These are phyloP conservation scores for Vitis hybrid DNA, from an alignment of 177 flowering plant species.

Conservation along the genomic window DNA sequence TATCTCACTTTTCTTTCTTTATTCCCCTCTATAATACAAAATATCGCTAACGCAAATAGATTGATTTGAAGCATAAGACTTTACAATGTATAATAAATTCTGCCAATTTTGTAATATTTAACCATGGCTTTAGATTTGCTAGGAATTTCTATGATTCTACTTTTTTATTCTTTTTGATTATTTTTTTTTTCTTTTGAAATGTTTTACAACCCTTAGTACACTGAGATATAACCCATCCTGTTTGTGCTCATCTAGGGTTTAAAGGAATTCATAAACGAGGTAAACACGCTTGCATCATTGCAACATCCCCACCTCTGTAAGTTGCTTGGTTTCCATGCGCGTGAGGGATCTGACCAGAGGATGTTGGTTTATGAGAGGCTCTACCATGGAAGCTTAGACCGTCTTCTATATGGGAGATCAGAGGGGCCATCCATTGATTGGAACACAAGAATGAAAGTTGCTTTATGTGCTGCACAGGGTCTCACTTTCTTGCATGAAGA, in stretches of 20 bases:
- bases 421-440: slow-evolving; percentile 93
- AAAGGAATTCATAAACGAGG: slow-evolving; percentile 79
- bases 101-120: too few species aligned
- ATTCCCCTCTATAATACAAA: too few species aligned
- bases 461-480: slow-evolving; percentile 95
- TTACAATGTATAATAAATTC: too few species aligned
- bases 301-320: slow-evolving; percentile 91
- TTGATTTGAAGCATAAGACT: too few species aligned
- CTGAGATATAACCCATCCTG: not conserved
- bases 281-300: slow-evolving; percentile 71
- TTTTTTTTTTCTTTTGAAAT: not conserved
- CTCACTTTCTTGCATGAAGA: slow-evolving; percentile 96
- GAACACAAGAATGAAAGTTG: slow-evolving; percentile 87
- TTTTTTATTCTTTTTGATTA: too few species aligned
- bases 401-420: slow-evolving; percentile 70
- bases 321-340: slow-evolving; percentile 89
- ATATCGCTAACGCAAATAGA: too few species aligned
- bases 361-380: slow-evolving; percentile 91
- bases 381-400: slow-evolving; percentile 89
- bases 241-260: slow-evolving; percentile 42
- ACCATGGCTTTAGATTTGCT: too few species aligned
- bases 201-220: not conserved
- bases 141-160: too few species aligned
- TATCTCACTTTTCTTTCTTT: too few species aligned
- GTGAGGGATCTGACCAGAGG: slow-evolving; percentile 82